A percentile compares a stretch with the other conserved stretches of the same genome.
These are phyloP conservation scores for Bipolaris bicolor DNA, from an alignment of 2,329 filamentous ascomycete species.

Conservation along the genomic window DNA sequence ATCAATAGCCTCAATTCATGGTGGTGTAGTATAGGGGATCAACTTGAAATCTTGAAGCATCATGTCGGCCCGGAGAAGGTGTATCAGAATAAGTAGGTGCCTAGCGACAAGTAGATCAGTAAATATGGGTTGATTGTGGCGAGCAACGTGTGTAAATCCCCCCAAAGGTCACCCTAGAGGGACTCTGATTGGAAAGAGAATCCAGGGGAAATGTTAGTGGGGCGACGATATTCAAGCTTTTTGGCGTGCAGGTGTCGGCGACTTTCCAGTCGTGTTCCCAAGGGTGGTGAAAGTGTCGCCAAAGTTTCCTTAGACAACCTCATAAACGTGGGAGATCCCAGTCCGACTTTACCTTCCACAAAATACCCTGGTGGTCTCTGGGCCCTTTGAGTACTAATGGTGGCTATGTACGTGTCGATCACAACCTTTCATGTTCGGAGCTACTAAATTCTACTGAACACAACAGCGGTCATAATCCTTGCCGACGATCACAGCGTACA, in stretches of 20 bases:
- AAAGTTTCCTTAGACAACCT: not conserved
- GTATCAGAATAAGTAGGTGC: not conserved
- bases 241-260: not conserved
- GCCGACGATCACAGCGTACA: not conserved
- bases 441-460: not conserved
- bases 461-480: slow-evolving; percentile 7
- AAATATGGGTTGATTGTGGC: not conserved
- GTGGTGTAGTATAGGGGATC: too few relatives aligned
- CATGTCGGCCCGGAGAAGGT: not conserved
- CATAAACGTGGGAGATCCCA: not conserved
- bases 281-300: not conserved
- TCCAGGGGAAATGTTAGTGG: not conserved
- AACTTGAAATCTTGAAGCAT: not conserved
- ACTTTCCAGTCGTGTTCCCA: not conserved
- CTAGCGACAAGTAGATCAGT: not conserved
- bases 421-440: not conserved
- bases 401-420: not conserved
- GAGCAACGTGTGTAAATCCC: not conserved
- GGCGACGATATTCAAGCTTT: not conserved
- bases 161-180: not conserved
- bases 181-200: not conserved
- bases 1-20: not conserved
- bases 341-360: not conserved
- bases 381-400: not conserved
- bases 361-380: not conserved